A percentile compares a stretch with the other conserved stretches of the same genome.
phyloP scores from a whole-genome alignment of 306 rosid genomes.

The Vigna reflexopilosa region DNA sequence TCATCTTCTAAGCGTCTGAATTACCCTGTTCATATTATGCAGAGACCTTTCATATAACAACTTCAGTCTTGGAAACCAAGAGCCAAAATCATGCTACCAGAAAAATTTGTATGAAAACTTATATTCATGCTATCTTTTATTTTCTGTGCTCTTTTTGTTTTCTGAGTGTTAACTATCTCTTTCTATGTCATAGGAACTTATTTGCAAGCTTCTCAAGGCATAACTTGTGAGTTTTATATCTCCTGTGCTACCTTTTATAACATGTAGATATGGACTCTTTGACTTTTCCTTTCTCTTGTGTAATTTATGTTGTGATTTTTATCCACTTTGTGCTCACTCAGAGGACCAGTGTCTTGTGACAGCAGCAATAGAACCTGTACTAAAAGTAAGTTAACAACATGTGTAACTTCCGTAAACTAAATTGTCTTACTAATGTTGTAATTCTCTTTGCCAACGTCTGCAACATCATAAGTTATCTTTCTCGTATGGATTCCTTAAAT shows the following conservation, averaged over 20 bases:
- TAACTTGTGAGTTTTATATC: slow-evolving; percentile 56
- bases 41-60: slow-evolving; percentile 73
- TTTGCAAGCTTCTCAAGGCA: slow-evolving; percentile 60
- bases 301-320: slow-evolving; percentile 10
- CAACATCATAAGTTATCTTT: not conserved
- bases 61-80: slow-evolving; percentile 25
- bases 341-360: slow-evolving; percentile 53
- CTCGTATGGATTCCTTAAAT: not conserved
- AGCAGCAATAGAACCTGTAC: slow-evolving; percentile 37
- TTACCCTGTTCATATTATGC: not conserved
- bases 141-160: not conserved
- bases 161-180: slow-evolving; percentile 7
- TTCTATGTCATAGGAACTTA: slow-evolving; percentile 53
- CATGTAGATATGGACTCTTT: not conserved
- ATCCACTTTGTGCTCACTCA: slow-evolving; percentile 30
- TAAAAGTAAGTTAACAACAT: slow-evolving; percentile 47
- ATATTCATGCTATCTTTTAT: not conserved
- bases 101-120: slow-evolving; percentile 48
- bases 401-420: not conserved
- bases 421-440: not conserved
- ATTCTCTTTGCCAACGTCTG: not conserved
- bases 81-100: slow-evolving; percentile 18
- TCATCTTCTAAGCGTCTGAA: slow-evolving; percentile 5
- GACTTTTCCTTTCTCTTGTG: not conserved
- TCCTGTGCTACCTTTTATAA: not conserved